Conservation (phyloP, 2,329 filamentous ascomycete species). For the Ascomycota sp. region DNA sequence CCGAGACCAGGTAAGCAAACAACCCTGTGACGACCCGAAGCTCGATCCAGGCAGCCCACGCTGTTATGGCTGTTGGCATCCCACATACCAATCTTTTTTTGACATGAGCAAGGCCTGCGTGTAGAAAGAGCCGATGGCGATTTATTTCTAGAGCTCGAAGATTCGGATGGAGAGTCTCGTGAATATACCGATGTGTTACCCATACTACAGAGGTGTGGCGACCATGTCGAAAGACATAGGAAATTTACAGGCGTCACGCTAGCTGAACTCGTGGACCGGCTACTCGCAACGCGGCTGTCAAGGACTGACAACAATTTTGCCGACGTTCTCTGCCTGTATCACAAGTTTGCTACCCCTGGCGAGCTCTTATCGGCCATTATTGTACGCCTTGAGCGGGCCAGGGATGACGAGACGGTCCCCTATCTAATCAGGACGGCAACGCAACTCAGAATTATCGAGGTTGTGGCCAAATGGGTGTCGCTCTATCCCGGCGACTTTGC, state of each 20-base stretch:
- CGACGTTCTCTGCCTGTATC: conserved; percentile 73
- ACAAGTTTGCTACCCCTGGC: conserved; percentile 73
- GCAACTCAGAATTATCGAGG: conserved; percentile 66
- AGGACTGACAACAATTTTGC: conserved; percentile 79
- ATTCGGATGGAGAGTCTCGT: conserved; percentile 47
- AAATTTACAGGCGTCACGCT: conserved; percentile 34
- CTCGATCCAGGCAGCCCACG: too few relatives aligned
- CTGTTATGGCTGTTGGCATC: too few relatives aligned
- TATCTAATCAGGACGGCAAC: conserved; percentile 60
- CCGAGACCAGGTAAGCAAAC: conserved; percentile 11
- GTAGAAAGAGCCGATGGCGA: conserved; percentile 25
- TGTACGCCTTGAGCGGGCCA: conserved; percentile 49
- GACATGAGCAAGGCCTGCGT: conserved; percentile 30
- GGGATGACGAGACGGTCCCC: conserved; percentile 43
- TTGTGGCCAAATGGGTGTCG: conserved; percentile 75
- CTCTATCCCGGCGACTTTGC: conserved; percentile 89
- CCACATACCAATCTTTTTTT: too few relatives aligned
- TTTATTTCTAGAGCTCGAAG: conserved; percentile 47
- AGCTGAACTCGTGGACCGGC: conserved; percentile 66
- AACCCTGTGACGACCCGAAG: neutral
- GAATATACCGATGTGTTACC: conserved; percentile 47
- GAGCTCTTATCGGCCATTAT: conserved; percentile 63
- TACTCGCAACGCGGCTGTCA: conserved; percentile 63
- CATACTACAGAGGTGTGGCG: conserved; percentile 44
- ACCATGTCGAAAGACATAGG: conserved; percentile 28